phyloP scores from a whole-genome alignment of 2,329 filamentous ascomycete species.

The Colletotrichum lupini region DNA sequence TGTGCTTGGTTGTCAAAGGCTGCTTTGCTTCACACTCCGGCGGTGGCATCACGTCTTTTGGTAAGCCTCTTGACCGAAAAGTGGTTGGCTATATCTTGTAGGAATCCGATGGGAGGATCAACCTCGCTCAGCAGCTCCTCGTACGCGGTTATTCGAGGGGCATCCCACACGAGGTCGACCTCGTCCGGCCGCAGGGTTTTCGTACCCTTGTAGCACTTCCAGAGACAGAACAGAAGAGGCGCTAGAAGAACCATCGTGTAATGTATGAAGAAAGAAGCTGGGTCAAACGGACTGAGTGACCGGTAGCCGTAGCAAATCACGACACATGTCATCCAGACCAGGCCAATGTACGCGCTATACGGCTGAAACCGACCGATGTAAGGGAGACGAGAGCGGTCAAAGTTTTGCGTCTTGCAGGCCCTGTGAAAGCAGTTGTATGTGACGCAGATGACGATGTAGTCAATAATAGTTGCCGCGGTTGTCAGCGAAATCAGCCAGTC shows the following conservation, averaged over 20 bases:
- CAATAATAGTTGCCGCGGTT: constrained; percentile 54
- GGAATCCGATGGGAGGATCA: background rate
- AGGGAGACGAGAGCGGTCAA: constrained; percentile 65
- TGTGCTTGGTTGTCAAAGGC: too few species aligned
- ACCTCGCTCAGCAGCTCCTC: constrained; percentile 46
- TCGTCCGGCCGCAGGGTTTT: constrained; percentile 64
- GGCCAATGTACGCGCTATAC: constrained; percentile 65
- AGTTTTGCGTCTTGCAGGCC: constrained; percentile 65
- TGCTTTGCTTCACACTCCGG: background rate
- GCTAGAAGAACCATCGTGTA: constrained; percentile 73
- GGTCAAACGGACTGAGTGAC: constrained; percentile 70
- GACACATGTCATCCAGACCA: constrained; percentile 70
- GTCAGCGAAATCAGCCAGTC: constrained; percentile 75
- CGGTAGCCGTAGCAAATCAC: constrained; percentile 70
- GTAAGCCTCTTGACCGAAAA: background rate
- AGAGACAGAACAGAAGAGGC: constrained; percentile 63
- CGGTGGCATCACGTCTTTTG: too few species aligned
- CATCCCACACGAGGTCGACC: constrained; percentile 69
- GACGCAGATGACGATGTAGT: constrained; percentile 44
- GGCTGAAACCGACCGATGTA: constrained; percentile 77
- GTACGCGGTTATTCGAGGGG: constrained; percentile 67
- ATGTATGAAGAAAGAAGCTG: constrained; percentile 70
- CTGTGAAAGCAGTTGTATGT: constrained; percentile 73
- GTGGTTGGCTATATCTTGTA: background rate
- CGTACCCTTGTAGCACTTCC: constrained; percentile 71